These are phyloP conservation scores for cucumber (Cucumis sativus) DNA, from an alignment of 306 rosid species.

Conservation along the genomic window DNA sequence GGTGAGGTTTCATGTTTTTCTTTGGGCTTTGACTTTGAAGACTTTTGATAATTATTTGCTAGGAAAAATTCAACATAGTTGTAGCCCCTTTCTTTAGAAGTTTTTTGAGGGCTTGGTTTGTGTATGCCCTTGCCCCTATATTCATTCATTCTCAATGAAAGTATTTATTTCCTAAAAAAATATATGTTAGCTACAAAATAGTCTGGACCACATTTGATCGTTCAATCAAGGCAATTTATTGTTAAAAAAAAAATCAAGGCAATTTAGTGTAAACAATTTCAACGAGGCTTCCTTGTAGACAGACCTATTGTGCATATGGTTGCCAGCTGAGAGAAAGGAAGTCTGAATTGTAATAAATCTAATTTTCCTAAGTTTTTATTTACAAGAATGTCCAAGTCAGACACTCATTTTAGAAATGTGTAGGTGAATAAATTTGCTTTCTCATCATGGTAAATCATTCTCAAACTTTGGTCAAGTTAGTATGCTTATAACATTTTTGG, in stretches of 20 bases:
- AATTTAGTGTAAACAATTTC: not conserved
- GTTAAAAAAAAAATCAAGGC: too few species aligned
- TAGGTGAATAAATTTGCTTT: not conserved
- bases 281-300: not conserved
- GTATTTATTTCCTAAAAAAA: too few species aligned
- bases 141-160: too few species aligned
- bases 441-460: not conserved
- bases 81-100: too few species aligned
- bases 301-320: not conserved
- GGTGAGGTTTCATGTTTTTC: too few species aligned
- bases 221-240: not conserved
- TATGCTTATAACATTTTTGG: not conserved
- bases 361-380: not conserved
- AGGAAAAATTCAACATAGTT: too few species aligned
- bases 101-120: too few species aligned
- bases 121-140: too few species aligned
- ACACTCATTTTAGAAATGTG: not conserved
- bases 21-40: too few species aligned
- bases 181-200: too few species aligned
- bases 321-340: not conserved
- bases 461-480: not conserved
- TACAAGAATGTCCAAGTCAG: not conserved
- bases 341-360: not conserved
- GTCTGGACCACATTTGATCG: too few species aligned
- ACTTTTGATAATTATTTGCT: too few species aligned